Base-by-base conservation (phyloP, 495 filamentous ascomycete genomes). In the Aspergillus olivimuriae region DNA sequence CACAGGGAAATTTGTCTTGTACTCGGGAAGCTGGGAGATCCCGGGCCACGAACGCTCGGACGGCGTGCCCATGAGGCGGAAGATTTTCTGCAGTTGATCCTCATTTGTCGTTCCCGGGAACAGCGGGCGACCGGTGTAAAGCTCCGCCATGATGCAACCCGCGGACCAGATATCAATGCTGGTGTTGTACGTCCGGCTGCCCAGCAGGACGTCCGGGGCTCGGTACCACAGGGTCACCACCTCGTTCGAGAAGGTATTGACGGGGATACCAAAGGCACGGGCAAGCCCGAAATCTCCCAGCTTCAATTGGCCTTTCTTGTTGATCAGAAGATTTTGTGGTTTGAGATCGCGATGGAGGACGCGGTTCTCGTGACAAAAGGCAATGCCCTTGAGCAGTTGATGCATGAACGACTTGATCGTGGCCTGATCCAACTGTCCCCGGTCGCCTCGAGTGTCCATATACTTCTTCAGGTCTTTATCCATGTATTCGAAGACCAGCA, bases 401-500 rank as follows among this genome's bases (percentile, higher is more conserved):
- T 88, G 85, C 89, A 95, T 95, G 76, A 95, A 97, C 18, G 86
- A 91, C 66, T 95, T 97, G 73, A 97, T 94, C 30, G 86, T 89
- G 30, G 74, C 65, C 22, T 87, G 85, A 58, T 90, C 85, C 31
- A 97, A 69, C 17, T 85, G 83, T 21, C 91, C 89, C 41, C 87
- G 76, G 34, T 91, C 83, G 51, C 86, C 85, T 20, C 86, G 78
- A 14, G 81, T 82, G 55, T 99, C 92, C 92, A 99, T 99, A 68
- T 95, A 97, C 61, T 91, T 92, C 75, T 99, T 99, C n/a, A 99
- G 72, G 57, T 99, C 92, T 53, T 89, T 82, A 65, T 99, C 92
- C 83, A 99, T 94, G 63, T 83, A 96, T 64, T 99, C 92, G 52
- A 96, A 95, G 11, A 99, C 92, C 28, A 99, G 84, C 89, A 97